A percentile compares a stretch with the other conserved stretches of the same genome.
phyloP scores from a whole-genome alignment of 163 green algal species.

The Coccomyxa subellipsoidea region DNA sequence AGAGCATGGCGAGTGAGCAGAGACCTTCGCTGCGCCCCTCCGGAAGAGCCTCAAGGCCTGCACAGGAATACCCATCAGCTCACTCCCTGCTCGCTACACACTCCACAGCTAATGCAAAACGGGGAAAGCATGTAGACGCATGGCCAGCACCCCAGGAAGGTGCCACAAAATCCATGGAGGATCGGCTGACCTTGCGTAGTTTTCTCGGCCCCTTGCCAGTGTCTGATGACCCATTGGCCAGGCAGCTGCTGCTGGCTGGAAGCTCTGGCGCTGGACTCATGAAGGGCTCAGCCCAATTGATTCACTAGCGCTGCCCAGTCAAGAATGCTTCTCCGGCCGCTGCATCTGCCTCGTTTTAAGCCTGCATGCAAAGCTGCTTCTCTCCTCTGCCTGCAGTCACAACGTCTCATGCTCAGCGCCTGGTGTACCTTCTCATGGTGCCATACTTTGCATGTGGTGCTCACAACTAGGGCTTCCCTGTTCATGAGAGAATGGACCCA shows the following conservation, averaged over 20 bases:
- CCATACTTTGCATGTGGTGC: too few relatives aligned
- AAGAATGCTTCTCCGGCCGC: neutral
- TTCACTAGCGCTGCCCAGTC: neutral
- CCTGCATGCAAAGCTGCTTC: neutral
- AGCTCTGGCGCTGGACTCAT: neutral
- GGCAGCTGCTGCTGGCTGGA: neutral
- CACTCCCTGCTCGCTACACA: too few relatives aligned
- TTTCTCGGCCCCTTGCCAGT: neutral
- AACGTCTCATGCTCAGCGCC: neutral
- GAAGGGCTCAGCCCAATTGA: neutral
- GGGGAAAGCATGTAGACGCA: neutral
- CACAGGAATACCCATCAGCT: too few relatives aligned
- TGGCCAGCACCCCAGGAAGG: too few relatives aligned
- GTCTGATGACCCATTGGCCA: neutral
- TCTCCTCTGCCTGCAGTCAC: neutral
- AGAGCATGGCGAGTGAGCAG: neutral
- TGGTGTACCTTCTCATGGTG: too few relatives aligned
- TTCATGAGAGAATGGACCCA: too few relatives aligned
- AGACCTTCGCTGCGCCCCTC: neutral
- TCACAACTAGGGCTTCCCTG: too few relatives aligned
- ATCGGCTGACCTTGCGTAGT: neutral
- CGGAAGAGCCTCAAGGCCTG: neutral
- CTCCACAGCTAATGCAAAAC: too few relatives aligned
- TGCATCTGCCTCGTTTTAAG: neutral
- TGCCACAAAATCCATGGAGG: too few relatives aligned